Evolutionary conservation across 1,139 yeast genomes (phyloP).

Genomic region (Yamadazyma buinensis): DNA sequence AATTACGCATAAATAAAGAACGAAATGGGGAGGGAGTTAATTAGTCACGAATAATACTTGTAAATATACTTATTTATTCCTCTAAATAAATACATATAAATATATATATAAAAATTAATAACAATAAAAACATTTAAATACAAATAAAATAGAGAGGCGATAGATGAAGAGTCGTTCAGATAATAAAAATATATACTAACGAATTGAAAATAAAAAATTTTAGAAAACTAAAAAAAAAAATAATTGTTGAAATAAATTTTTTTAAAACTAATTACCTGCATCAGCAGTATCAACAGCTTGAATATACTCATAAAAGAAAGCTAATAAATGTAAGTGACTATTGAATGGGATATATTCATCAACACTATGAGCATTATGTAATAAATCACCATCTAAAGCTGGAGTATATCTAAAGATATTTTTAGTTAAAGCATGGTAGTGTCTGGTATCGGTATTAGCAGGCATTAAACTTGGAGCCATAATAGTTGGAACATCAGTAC

Average conservation of each 20-base stretch:
- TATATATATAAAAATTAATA: too few relatives aligned
- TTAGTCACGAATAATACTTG: too few relatives aligned
- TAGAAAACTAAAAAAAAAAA: not conserved
- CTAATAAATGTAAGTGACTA: slow-evolving; percentile 37
- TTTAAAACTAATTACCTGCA: slow-evolving; percentile 12
- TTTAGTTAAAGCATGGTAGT: slow-evolving; percentile 70
- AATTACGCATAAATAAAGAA: slow-evolving; percentile 3
- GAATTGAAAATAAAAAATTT: not conserved
- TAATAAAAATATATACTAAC: not conserved
- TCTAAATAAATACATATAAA: too few relatives aligned
- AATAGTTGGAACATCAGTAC: slow-evolving; percentile 41
- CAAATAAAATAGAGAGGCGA: too few relatives aligned
- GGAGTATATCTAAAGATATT: slow-evolving; percentile 70
- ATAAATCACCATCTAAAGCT: slow-evolving; percentile 14
- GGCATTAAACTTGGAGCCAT: slow-evolving; percentile 66
- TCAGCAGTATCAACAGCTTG: slow-evolving; percentile 22
- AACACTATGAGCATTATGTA: slow-evolving; percentile 33
- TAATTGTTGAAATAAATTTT: too few relatives aligned
- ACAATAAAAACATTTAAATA: too few relatives aligned
- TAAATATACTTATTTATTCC: too few relatives aligned
- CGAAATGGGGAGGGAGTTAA: too few relatives aligned
- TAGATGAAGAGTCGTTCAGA: too few relatives aligned
- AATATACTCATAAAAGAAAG: slow-evolving; percentile 36
- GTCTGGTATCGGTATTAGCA: slow-evolving; percentile 82
- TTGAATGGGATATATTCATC: slow-evolving; percentile 36